Evolutionary conservation across 129 eudicot genomes (phyloP).

Genomic region (Apium graveolens): DNA sequence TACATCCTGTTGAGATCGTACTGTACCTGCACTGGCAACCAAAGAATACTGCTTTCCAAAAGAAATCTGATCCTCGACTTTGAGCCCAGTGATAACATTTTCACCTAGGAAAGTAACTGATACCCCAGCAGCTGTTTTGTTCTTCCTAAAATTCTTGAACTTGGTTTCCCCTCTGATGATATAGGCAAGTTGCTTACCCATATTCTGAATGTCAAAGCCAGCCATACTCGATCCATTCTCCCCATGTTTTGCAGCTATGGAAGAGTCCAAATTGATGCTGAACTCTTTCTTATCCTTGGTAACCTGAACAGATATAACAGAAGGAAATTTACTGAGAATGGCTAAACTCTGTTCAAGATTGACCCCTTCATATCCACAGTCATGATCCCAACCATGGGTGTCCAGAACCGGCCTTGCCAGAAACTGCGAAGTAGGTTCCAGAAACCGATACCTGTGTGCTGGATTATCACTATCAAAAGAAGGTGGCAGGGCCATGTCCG

Average conservation of each 20-base stretch:
- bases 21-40: constrained; percentile 45
- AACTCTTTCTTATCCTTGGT: constrained; percentile 55
- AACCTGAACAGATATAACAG: constrained; percentile 31
- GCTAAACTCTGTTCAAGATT: constrained; percentile 37
- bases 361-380: constrained; percentile 19
- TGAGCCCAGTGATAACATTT: constrained; percentile 40
- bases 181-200: constrained; percentile 48
- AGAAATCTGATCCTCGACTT: constrained; percentile 39
- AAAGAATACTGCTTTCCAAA: constrained; percentile 35
- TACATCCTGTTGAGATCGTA: constrained; percentile 35
- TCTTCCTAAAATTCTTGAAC: constrained; percentile 36
- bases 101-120: constrained; percentile 46
- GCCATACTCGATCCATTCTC: constrained; percentile 42
- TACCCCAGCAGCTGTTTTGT: constrained; percentile 42
- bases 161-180: constrained; percentile 43
- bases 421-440: constrained; percentile 26
- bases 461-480: constrained; percentile 37
- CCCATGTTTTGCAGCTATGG: constrained; percentile 39
- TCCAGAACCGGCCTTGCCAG: constrained; percentile 14
- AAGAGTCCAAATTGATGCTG: constrained; percentile 44
- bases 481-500: constrained; percentile 34
- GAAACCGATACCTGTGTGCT: constrained; percentile 28
- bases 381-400: constrained; percentile 12
- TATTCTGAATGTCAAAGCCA: constrained; percentile 45
- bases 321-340: constrained; percentile 28